Evolutionary conservation across 345 rosid species (phyloP), one percentile per base, ranked within the genome.

Genomic region (Salix caprea): DNA sequence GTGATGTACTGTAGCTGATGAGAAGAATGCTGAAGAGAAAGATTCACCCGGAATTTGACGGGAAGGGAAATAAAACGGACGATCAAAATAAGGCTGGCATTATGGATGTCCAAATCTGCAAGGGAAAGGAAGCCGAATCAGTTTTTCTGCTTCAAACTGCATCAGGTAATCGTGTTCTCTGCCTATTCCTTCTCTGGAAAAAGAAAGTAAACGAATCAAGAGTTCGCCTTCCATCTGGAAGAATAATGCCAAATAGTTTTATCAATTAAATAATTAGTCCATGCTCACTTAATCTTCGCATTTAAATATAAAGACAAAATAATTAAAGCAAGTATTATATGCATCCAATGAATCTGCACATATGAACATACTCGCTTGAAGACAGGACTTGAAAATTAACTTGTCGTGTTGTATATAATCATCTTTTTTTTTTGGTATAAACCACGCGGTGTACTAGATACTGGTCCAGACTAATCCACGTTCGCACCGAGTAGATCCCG

Each of bases 21-120:
- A 91, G 81, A 87, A 90, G 87, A 81, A 88, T 94, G 95, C 26
- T 94, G 78, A 94, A 89, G 85, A 92, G 87, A 86, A 94, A 94
- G 85, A 91, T 94, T 71, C 97, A 92, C 80, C 97, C 98, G 42
- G 97, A 92, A 75, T 67, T 87, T 28, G 90, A 90, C 67, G 82
- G 86, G 52, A 90, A 87, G 71, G 76, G 62, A 15, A 67, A 19
- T 6, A 80, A 77, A 77, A 71, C 82, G 7, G 85, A 82, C 21
- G 69, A 67, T 71, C 82, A 73, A 65, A 74, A 66, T 82, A 86
- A 85, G 78, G 54, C 81, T 37, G 81, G 46, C 68, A 48, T 66
- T 32, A 30, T 39, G 21, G 81, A 82, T 76, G 77, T 34, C 54
- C 74, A 66, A 15, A 40, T 40, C 19, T 28, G 65, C 71, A 75